Conservation (phyloP, 306 rosid genomes). For the Castanopsis chinensis region DNA sequence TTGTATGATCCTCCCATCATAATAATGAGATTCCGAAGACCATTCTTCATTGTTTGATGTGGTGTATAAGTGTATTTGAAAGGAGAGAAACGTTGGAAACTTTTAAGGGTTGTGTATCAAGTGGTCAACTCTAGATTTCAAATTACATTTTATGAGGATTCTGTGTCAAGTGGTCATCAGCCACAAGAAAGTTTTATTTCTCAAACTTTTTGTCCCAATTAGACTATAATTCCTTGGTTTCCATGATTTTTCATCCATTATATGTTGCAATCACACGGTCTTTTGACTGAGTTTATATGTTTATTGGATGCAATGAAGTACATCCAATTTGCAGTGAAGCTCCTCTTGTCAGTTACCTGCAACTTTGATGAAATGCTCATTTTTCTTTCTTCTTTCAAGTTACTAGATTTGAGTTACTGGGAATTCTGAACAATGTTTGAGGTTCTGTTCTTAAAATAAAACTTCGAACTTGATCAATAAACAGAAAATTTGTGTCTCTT, state of each 20-base stretch:
- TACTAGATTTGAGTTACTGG: neutral
- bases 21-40: too few relatives aligned
- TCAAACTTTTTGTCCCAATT: neutral
- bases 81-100: too few relatives aligned
- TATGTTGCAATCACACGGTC: neutral
- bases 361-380: neutral
- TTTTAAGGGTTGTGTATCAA: too few relatives aligned
- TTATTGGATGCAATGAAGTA: neutral
- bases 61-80: too few relatives aligned
- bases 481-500: too few relatives aligned
- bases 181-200: too few relatives aligned
- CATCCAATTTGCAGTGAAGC: neutral
- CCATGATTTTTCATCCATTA: too few relatives aligned
- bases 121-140: too few relatives aligned
- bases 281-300: neutral
- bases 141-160: too few relatives aligned
- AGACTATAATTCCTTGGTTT: neutral
- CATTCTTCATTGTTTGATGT: too few relatives aligned
- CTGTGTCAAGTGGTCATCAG: too few relatives aligned
- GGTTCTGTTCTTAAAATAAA: neutral
- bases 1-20: too few relatives aligned
- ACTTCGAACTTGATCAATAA: neutral
- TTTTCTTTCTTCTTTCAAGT: neutral
- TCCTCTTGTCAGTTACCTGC: neutral
- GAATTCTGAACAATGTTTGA: neutral